phyloP scores from a whole-genome alignment of 768 basidiomycete genomes.

The Kwoniella heveanensis region DNA sequence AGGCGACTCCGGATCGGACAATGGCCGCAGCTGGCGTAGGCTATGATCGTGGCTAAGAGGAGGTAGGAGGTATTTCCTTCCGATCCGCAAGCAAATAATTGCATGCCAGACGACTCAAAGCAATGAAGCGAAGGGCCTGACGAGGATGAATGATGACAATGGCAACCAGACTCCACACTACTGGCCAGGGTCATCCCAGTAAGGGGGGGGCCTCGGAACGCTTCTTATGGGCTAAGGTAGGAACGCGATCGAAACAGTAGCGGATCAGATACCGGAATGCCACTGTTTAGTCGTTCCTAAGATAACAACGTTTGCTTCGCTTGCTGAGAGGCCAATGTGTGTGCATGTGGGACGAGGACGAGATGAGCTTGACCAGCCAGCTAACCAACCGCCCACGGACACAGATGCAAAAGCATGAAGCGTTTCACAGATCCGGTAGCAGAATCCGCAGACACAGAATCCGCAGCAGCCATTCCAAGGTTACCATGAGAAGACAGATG shows the following conservation, averaged over 20 bases:
- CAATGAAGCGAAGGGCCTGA: too few species aligned
- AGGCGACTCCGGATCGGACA: background rate
- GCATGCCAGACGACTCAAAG: too few species aligned
- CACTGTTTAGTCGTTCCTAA: background rate
- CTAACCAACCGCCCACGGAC: too few species aligned
- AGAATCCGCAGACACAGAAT: too few species aligned
- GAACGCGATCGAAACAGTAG: background rate
- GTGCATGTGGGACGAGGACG: too few species aligned
- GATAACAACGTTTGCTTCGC: background rate
- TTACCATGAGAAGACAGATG: too few species aligned
- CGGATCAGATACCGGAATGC: background rate
- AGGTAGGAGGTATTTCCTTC: background rate
- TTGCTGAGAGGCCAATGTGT: too few species aligned
- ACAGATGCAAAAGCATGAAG: too few species aligned
- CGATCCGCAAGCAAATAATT: background rate
- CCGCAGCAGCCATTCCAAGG: too few species aligned
- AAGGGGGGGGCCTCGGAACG: constrained; percentile 1
- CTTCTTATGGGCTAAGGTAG: background rate
- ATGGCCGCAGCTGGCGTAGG: background rate
- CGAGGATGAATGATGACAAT: too few species aligned
- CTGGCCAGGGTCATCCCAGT: background rate
- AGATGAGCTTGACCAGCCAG: too few species aligned
- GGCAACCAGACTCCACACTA: background rate
- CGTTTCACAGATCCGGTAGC: too few species aligned
- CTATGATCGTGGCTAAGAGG: background rate